Evolutionary conservation across 768 basidiomycete genomes (phyloP).

Genomic region (Rhizopogon sp.): DNA sequence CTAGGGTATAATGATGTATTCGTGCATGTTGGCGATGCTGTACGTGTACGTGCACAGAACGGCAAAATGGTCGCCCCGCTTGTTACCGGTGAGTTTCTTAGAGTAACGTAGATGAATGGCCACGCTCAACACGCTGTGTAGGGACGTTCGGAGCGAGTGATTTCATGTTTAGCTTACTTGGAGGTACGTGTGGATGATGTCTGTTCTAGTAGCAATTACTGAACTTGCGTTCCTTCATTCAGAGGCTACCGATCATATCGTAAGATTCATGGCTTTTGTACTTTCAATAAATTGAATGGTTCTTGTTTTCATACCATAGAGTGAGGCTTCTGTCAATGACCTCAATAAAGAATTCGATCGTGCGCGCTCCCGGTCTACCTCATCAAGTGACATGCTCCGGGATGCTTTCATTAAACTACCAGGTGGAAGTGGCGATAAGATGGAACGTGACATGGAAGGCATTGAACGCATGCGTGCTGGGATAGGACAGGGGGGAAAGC

Average conservation of each 20-base stretch:
- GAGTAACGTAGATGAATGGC: background rate
- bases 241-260: slow-evolving; percentile 64
- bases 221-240: background rate
- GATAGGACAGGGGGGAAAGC: slow-evolving; percentile 56
- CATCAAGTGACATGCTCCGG: slow-evolving; percentile 44
- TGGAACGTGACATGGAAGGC: slow-evolving; percentile 71
- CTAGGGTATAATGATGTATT: slow-evolving; percentile 79
- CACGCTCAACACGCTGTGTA: slow-evolving; percentile 8
- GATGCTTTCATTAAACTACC: slow-evolving; percentile 60
- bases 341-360: slow-evolving; percentile 73
- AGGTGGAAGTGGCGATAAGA: slow-evolving; percentile 52
- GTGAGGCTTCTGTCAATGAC: slow-evolving; percentile 77
- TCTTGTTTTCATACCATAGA: slow-evolving; percentile 13
- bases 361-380: slow-evolving; percentile 52
- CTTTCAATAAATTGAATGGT: background rate
- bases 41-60: slow-evolving; percentile 67
- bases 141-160: slow-evolving; percentile 78
- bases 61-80: slow-evolving; percentile 76
- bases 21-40: slow-evolving; percentile 79
- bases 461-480: slow-evolving; percentile 66
- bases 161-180: slow-evolving; percentile 72
- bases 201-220: background rate
- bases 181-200: slow-evolving; percentile 40
- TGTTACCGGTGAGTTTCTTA: slow-evolving; percentile 51
- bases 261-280: slow-evolving; percentile 24